Base-by-base conservation (phyloP, 257 asterid genomes). In the Osmanthus fragrans region DNA sequence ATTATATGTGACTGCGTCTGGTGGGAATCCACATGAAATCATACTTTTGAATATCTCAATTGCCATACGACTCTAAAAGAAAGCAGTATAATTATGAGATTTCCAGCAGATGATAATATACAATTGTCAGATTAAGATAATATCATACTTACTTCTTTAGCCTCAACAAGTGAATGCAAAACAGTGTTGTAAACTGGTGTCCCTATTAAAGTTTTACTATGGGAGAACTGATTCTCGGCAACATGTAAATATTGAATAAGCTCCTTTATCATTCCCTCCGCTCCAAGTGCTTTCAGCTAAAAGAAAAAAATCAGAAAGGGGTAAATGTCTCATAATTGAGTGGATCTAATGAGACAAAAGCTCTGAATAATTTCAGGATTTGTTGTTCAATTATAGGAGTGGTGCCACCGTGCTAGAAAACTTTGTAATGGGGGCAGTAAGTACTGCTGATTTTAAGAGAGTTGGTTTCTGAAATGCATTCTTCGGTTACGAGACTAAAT, bases 271-370 rank as follows among this genome's bases (percentile, higher is more conserved):
- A 91, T 86, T 79, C 97, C 97, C 85, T 91, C 97, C 80, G 84
- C 76, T 76, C 97, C 97, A 81, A 92, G 88, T 75, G 96, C 95
- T 84, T 80, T 87, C 83, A 94, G 82, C 98, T 94, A 89, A 81
- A 63, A 63, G 36, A 80, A 76, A 25, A 80, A 80, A 82, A 79
- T 73, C 80, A 82, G 76, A 37, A 80, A 27, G 40, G 67, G 39
- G 72, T 65, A 78, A 84, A 75, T 75, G 79, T 75, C 68, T 42
- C 74, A 81, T 18, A 47, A 33, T 80, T 72, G 47, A 42, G 49
- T 63, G 33, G 25, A 63, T 73, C 71, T 45, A 76, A 47, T 60
- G 73, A 72, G 79, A 68, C 49, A 34, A 34, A 49, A 68, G 60
- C 70, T 40, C 27, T 11, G 40, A 47, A 47, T 2, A 47, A 47